Evolutionary conservation across 2,329 filamentous ascomycete genomes (phyloP), one percentile per base, ranked within the genome.

Genomic region (Fusarium equiseti): DNA sequence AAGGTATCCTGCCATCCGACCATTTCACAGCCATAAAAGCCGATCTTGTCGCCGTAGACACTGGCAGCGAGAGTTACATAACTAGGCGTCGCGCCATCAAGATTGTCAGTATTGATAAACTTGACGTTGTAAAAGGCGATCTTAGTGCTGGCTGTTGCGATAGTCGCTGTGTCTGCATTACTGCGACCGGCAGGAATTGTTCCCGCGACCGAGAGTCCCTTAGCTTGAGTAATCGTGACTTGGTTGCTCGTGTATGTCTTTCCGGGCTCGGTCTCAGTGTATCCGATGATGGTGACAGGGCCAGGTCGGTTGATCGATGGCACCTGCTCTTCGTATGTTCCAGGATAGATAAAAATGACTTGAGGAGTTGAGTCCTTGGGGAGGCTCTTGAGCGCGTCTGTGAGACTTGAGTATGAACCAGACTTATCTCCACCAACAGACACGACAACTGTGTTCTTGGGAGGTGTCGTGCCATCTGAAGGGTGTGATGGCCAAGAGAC

Each of bases 231-330:
- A 40, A 86, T 81, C 64, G 82, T 90, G 18, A 90, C 90, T 35
- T 83, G 80, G 79, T 91, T 92, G 63, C 77, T 78, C 3, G 79
- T 70, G 74, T 90, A 91, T 13, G 80, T 79, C 2, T 77, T 68
- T 20, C 71, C 58, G 0, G 76, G 73, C 13, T 78, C 77, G 0
- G 89, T 90, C 72, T 75, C 73, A 1, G 59, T 65, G 4, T 87
- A 75, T n/a, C 82, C 84, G 9, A 82, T 73, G 22, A 86, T 75
- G 3, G 83, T 83, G 26, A 85, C 79, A 1, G 81, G 76, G 4
- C 80, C 79, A 2, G 79, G 80, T 8, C 79, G 81, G 8, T 77
- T 71, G 13, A 85, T 77, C 0, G 77, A 76, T 13, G 73, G 71
- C 9, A 84, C 73, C 15, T 78, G 75, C 57, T 85, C 83, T 7